Percentiles rank a stretch among this genome's conserved stretches.
These are phyloP conservation scores for Ophiocordyceps camponoti-floridani DNA, from an alignment of 2,329 filamentous ascomycete genomes.

Conservation along the genomic window DNA sequence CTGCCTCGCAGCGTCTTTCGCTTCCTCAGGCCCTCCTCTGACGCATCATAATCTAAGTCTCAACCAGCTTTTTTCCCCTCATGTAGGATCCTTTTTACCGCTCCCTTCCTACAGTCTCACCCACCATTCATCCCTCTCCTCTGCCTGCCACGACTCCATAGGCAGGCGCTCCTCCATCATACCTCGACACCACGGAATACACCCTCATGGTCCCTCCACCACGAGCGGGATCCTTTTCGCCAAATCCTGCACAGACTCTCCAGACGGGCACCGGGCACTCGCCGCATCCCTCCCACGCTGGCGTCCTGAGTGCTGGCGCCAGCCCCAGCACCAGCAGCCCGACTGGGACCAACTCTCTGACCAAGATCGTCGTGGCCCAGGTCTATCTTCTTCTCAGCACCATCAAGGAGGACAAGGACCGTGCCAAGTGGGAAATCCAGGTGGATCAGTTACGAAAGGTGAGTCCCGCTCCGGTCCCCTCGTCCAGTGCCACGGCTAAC, in stretches of 20 bases:
- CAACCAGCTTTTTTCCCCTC: constrained; percentile 5
- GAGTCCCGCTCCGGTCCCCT: constrained; percentile 12
- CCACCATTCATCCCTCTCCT: constrained; percentile 7
- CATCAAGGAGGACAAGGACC: constrained; percentile 83
- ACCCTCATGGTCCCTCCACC: constrained; percentile 40
- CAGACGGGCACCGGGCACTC: constrained; percentile 38
- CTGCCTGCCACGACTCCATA: constrained; percentile 15
- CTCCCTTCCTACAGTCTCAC: constrained; percentile 10
- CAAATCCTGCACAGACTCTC: constrained; percentile 38
- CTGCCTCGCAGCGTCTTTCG: background rate
- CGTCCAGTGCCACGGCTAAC: background rate
- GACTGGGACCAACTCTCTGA: constrained; percentile 49
- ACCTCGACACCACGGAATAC: constrained; percentile 15
- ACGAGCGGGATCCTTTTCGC: constrained; percentile 47
- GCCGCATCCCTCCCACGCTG: constrained; percentile 37
- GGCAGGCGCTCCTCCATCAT: constrained; percentile 17
- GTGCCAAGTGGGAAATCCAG: constrained; percentile 82
- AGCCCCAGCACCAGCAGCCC: constrained; percentile 45
- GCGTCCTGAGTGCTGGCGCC: constrained; percentile 39
- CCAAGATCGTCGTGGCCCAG: constrained; percentile 90
- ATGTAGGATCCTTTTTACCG: constrained; percentile 16
- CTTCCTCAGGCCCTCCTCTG: background rate
- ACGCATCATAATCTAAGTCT: background rate
- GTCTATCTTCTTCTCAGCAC: constrained; percentile 87
- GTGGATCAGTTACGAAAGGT: constrained; percentile 86